Evolutionary conservation across 1,139 yeast genomes (phyloP).

Genomic region (Casaregolazyma suthepensis): DNA sequence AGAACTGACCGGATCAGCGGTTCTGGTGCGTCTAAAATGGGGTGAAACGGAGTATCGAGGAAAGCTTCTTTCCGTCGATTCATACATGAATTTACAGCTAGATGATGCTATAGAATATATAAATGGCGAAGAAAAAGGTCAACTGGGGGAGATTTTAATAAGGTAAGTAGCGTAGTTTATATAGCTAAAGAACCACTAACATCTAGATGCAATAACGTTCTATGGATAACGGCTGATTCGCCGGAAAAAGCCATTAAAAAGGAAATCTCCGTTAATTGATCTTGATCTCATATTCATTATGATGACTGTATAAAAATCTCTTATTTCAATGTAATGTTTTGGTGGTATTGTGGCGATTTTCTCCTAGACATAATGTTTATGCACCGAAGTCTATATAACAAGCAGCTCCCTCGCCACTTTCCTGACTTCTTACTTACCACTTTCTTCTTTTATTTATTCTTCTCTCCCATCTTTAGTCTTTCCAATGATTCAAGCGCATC

Average conservation of each 20-base stretch:
- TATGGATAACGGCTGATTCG: constrained; percentile 34
- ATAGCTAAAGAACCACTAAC: no score
- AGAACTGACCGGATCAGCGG: constrained; percentile 60
- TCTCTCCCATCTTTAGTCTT: background rate
- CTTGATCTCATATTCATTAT: constrained; percentile 7
- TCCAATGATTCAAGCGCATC: background rate
- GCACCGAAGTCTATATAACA: background rate
- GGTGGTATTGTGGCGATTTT: background rate
- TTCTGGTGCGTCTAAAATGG: constrained; percentile 89
- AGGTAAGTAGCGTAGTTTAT: no score
- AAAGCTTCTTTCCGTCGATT: constrained; percentile 72
- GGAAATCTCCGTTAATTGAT: constrained; percentile 15
- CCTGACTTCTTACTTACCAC: background rate
- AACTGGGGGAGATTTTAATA: constrained; percentile 76
- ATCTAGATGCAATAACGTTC: constrained; percentile 39
- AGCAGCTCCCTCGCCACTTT: background rate
- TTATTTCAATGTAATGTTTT: background rate
- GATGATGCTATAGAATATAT: constrained; percentile 62
- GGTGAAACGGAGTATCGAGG: constrained; percentile 89
- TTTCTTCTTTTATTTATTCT: background rate
- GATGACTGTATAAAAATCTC: background rate
- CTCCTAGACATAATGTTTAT: background rate
- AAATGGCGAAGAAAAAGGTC: constrained; percentile 48
- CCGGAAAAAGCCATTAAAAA: constrained; percentile 1
- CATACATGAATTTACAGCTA: constrained; percentile 85